These are phyloP conservation scores for Toxicodendron radicans DNA, from an alignment of 345 rosid species.

Conservation along the genomic window DNA sequence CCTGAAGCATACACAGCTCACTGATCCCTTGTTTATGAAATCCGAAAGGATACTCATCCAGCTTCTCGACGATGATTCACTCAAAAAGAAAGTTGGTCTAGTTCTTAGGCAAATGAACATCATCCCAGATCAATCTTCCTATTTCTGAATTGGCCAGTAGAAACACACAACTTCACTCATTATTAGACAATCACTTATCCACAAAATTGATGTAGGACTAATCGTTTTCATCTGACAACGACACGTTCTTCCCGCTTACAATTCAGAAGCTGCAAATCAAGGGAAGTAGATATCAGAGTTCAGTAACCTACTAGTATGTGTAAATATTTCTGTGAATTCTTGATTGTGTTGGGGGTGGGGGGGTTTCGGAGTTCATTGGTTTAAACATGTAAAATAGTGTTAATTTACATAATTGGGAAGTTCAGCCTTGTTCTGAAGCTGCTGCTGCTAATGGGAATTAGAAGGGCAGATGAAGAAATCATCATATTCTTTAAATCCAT, in stretches of 20 bases:
- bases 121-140: constrained; percentile 59
- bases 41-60: constrained; percentile 49
- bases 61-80: constrained; percentile 40
- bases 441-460: background rate
- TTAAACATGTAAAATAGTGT: background rate
- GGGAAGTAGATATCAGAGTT: background rate
- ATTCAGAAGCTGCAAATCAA: background rate
- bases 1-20: constrained; percentile 27
- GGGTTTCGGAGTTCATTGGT: background rate
- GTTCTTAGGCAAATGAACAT: constrained; percentile 46
- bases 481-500: background rate
- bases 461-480: background rate
- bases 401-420: background rate
- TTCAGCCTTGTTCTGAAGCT: constrained; percentile 6
- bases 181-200: too few species aligned
- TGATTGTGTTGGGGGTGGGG: background rate
- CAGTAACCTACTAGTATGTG: background rate
- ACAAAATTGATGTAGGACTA: too few species aligned
- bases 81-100: constrained; percentile 45
- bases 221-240: background rate
- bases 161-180: too few species aligned
- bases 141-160: constrained; percentile 32
- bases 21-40: constrained; percentile 26
- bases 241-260: background rate
- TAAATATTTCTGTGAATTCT: constrained; percentile 2